A percentile compares a stretch with the other conserved stretches of the same genome.
Conservation (phyloP, 495 filamentous ascomycete species). For the Clohesyomyces aquaticus region DNA sequence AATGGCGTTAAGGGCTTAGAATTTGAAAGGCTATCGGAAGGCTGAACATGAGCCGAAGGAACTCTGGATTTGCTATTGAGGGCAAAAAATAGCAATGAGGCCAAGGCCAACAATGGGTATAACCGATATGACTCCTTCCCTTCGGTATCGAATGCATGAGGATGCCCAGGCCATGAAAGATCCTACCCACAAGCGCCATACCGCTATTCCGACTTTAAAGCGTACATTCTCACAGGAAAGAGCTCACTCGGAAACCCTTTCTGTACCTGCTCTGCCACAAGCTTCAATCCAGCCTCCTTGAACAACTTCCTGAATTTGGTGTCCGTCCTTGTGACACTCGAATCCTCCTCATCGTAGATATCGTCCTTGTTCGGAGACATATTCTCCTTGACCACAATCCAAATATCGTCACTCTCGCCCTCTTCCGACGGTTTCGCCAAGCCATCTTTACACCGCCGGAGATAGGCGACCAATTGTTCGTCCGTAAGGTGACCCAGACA, state of each 20-base stretch:
- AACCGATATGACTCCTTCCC: background rate
- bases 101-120: no score
- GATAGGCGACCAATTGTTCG: conserved; percentile 67
- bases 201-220: conserved; percentile 38
- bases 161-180: background rate
- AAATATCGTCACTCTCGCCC: conserved; percentile 5
- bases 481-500: conserved; percentile 92
- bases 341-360: conserved; percentile 77
- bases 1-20: no score
- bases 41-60: no score
- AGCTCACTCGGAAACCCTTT: conserved; percentile 54
- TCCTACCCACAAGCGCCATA: background rate
- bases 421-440: conserved; percentile 48
- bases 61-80: no score
- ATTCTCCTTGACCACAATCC: conserved; percentile 89
- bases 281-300: conserved; percentile 64
- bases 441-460: conserved; percentile 62
- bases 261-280: conserved; percentile 76
- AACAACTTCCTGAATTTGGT: conserved; percentile 72
- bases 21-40: no score
- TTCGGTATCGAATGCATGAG: background rate
- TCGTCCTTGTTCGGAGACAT: conserved; percentile 62
- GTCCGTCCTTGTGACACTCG: conserved; percentile 76
- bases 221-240: conserved; percentile 48
- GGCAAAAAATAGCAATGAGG: no score